Base-by-base conservation (phyloP, 352 stramenopile genomes). In the Phytophthora tentaculata region DNA sequence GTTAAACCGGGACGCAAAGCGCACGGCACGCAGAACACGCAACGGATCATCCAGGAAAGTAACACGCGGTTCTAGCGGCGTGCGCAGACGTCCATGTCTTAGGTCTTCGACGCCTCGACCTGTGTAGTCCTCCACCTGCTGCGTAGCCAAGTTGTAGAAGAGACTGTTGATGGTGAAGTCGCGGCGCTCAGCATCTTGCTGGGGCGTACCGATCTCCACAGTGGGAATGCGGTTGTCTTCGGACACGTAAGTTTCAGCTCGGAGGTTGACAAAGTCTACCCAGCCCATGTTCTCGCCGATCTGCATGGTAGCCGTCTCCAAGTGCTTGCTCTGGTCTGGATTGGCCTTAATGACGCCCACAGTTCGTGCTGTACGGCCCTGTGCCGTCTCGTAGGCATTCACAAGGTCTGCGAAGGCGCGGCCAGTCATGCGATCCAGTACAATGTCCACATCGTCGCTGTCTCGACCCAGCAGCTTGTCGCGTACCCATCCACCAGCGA, bases 151-250 rank as follows among this genome's bases (percentile, higher is more conserved):
- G 77, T 99, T 99, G 88, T 99, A 99, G 74, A 99, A 99, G 2
- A 99, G 70, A n/a, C 86, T 84, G 79, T 99, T 99, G 71, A 99
- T 98, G 3, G 97, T 99, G 58, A 99, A 97, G 81, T 99, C 98
- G 43, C 98, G 84, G 44, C 98, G 67, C 53, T 91, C 69, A 14
- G 91, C 92, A 61, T 98, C 92, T 56, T 98, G 82, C 41, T 86
- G 62, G 2, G 97, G 90, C 20, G 92, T 98, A 6, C 81, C 85
- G 43, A 91, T 85, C 54, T 77, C 69, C 57, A 93, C 78, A 4
- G 79, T 79, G 5, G 84, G 84, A 47, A 93, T 93, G 51, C 84
- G 84, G 39, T 88, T 73, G 53, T 91, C 75, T 50, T 89, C 84
- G 10, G 83, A 77, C 28, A 81, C 85, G 81, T 99, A 99, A 35